Base-by-base conservation (phyloP, 208 protist species). In the Crithidia bombi region DNA sequence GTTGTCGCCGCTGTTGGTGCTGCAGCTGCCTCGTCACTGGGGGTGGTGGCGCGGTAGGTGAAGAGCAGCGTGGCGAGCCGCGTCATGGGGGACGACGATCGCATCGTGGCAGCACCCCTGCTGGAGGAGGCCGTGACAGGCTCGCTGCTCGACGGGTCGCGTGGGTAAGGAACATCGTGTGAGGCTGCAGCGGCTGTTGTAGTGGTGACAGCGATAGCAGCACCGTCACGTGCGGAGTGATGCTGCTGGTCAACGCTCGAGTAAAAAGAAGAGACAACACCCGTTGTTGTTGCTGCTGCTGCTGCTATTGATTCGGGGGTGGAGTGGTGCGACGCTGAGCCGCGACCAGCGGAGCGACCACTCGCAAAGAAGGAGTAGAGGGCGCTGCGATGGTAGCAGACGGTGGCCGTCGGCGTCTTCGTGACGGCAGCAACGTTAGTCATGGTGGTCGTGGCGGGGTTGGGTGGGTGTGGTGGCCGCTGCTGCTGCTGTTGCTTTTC, bases 301-400 rank as follows among this genome's bases (percentile, higher is more conserved):
- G 54, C 35, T 30, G 55, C 7, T 33, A 25, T 33, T 10, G 14
- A 6, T 10, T 2, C 6, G 17, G 52, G 5, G 33, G 52, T 26
- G 15, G 25, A 25, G 23, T 9, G 47, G 5, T 19, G 47, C 7
- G 23, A 30, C 23, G 15, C 43, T 5, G 43, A 49, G 47, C 7
- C 1, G 28, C 17, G 28, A n/a, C 52, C 23, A 17, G 5, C 23
- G 11, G 35, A 19, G 3, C 57, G 5, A 21, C 55, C 66, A 21
- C 44, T 12, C 2, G 55, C 47, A 17, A 72, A 61, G 33, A 72
- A 72, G 25, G 54, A 33, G 55, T 72, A 72, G 17, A 72, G 35
- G 4, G 66, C 66, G 23, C 66, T 72, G 11, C 35, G 23, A 9
- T 51, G 46, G 32, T 64, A 72, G 26, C 56, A 64, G 19, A 30